These are phyloP conservation scores for Fusarium chlamydosporum DNA, from an alignment of 2,329 filamentous ascomycete genomes.

Conservation along the genomic window DNA sequence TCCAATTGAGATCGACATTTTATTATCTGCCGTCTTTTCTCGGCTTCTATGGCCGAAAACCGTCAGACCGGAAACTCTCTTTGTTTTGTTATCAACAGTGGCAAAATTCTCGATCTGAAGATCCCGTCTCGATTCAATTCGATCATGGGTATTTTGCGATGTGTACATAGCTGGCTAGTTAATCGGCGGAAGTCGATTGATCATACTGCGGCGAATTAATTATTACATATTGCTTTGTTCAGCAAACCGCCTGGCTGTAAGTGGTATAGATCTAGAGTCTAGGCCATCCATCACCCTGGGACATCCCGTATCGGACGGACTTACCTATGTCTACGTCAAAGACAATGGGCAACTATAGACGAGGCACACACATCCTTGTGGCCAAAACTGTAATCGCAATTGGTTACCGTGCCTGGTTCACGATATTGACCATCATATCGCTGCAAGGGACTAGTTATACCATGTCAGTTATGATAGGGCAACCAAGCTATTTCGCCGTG, in stretches of 20 bases:
- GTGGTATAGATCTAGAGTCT: conserved; percentile 2
- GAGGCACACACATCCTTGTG: not conserved
- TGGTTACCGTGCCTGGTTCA: not conserved
- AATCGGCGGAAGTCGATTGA: not conserved
- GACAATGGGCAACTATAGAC: conserved; percentile 25
- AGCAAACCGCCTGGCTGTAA: not conserved
- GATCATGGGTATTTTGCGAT: not conserved
- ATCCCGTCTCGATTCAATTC: not conserved
- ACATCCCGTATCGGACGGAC: not conserved
- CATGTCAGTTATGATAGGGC: not conserved
- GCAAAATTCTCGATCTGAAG: too few relatives aligned
- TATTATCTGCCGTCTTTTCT: not conserved
- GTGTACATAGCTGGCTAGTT: not conserved
- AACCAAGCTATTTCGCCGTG: not conserved
- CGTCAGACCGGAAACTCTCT: not conserved
- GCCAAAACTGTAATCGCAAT: not conserved
- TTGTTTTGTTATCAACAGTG: conserved; percentile 1
- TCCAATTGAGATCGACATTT: not conserved
- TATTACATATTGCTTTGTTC: conserved; percentile 2
- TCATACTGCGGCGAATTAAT: conserved; percentile 3
- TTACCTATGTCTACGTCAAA: not conserved
- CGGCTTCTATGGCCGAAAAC: conserved; percentile 14
- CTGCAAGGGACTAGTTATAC: not conserved
- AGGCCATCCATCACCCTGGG: not conserved
- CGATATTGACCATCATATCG: not conserved